Evolutionary conservation across 2,329 filamentous ascomycete species (phyloP).

Genomic region (Furcasterigmium sp.): DNA sequence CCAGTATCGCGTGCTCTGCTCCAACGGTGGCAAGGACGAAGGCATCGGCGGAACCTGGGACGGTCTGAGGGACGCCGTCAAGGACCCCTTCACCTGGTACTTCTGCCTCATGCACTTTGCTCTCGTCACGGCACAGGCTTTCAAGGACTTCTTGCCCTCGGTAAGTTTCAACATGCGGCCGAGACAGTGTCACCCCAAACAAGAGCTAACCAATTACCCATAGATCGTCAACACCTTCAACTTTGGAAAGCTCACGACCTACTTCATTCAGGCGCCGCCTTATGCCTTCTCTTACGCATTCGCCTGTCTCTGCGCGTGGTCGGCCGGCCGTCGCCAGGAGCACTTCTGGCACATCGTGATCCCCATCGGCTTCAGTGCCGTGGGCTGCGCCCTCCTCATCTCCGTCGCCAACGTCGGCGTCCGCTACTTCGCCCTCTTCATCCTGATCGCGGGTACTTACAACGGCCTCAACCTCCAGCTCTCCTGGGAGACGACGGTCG

Average conservation of each 20-base stretch:
- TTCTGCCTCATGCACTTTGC: slow-evolving; percentile 35
- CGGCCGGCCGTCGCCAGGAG: slow-evolving; percentile 25
- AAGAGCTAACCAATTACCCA: not conserved
- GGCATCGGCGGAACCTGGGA: slow-evolving; percentile 28
- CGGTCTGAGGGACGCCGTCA: slow-evolving; percentile 23
- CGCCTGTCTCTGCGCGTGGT: slow-evolving; percentile 27
- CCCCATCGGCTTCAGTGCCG: slow-evolving; percentile 27
- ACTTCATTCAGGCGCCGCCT: slow-evolving; percentile 32
- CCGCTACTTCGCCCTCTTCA: slow-evolving; percentile 34
- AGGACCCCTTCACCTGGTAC: slow-evolving; percentile 31
- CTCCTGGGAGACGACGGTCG: slow-evolving; percentile 31
- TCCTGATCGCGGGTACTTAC: slow-evolving; percentile 30
- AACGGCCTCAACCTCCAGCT: slow-evolving; percentile 31
- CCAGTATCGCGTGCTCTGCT: slow-evolving; percentile 25
- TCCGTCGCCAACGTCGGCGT: slow-evolving; percentile 30
- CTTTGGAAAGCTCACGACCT: slow-evolving; percentile 22
- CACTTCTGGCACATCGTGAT: slow-evolving; percentile 32
- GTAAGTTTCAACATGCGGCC: slow-evolving; percentile 13
- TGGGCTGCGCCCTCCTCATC: slow-evolving; percentile 33
- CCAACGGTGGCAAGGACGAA: slow-evolving; percentile 28
- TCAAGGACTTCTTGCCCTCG: slow-evolving; percentile 36
- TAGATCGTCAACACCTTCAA: slow-evolving; percentile 21
- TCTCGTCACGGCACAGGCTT: slow-evolving; percentile 34
- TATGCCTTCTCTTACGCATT: slow-evolving; percentile 33
- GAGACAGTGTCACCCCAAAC: no score